Evolutionary conservation across 1,284 basidiomycete species (phyloP).

Genomic region (Ganoderma sinense): DNA sequence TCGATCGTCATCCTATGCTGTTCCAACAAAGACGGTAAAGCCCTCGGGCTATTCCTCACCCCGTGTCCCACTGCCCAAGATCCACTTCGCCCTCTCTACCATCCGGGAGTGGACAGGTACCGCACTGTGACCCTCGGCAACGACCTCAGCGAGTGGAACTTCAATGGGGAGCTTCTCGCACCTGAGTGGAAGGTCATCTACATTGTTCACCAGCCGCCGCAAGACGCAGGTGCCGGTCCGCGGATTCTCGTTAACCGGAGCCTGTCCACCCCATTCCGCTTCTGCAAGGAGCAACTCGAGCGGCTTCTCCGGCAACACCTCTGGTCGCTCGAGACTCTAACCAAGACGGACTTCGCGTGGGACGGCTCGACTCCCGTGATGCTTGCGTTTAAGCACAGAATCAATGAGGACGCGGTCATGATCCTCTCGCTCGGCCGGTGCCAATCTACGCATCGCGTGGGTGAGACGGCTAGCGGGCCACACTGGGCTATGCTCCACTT

Average conservation of each 20-base stretch:
- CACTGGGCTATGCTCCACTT: conserved; percentile 4
- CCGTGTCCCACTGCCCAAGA: neutral
- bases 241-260: neutral
- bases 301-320: conserved; percentile 1
- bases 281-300: conserved; percentile 3
- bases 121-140: neutral
- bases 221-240: neutral
- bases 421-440: neutral
- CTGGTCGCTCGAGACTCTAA: conserved; percentile 1
- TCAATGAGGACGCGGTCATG: conserved; percentile 3
- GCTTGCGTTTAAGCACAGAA: conserved; percentile 4
- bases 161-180: neutral
- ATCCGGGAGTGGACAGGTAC: conserved; percentile 2
- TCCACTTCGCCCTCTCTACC: neutral
- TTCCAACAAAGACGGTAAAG: neutral
- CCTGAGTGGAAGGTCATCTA: conserved; percentile 3
- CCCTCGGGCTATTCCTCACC: neutral
- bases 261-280: conserved; percentile 5
- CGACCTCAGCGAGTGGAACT: neutral
- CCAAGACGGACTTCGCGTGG: neutral
- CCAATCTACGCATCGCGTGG: neutral
- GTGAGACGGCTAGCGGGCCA: neutral
- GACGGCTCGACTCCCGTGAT: neutral
- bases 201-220: neutral
- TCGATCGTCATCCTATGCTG: neutral